Percentiles rank a stretch among this genome's conserved stretches.
Evolutionary conservation across 495 filamentous ascomycete species (phyloP).

Genomic region (Niebla homalea): DNA sequence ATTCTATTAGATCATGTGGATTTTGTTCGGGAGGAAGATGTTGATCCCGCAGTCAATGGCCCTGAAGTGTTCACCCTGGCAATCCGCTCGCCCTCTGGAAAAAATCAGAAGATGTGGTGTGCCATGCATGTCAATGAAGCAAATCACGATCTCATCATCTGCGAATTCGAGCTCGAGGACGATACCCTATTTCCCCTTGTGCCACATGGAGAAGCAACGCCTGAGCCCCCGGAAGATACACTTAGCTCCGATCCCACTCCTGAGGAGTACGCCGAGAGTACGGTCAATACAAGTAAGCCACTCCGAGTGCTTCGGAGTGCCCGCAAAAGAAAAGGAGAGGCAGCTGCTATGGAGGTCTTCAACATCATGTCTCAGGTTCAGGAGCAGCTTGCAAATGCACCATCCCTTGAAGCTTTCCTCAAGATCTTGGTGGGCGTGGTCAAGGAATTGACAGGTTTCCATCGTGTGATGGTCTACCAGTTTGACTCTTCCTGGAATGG

Average conservation of each 20-base stretch:
- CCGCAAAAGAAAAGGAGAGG: conserved; percentile 64
- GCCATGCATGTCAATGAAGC: conserved; percentile 61
- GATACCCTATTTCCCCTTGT: conserved; percentile 60
- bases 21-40: conserved; percentile 68
- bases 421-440: conserved; percentile 64
- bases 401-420: conserved; percentile 52
- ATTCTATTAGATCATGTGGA: conserved; percentile 76
- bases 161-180: conserved; percentile 86
- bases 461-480: conserved; percentile 87
- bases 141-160: conserved; percentile 62
- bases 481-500: conserved; percentile 79
- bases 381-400: conserved; percentile 58
- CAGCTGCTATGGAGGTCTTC: conserved; percentile 86
- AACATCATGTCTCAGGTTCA: conserved; percentile 83
- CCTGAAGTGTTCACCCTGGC: conserved; percentile 79
- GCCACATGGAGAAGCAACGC: conserved; percentile 39
- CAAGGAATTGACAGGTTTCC: conserved; percentile 84
- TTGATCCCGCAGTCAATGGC: conserved; percentile 57
- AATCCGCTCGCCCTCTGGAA: conserved; percentile 40
- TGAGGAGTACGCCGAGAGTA: conserved; percentile 64
- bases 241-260: conserved; percentile 51
- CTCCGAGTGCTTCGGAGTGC: conserved; percentile 69
- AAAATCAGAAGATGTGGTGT: conserved; percentile 66
- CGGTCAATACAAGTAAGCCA: conserved; percentile 58
- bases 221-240: conserved; percentile 58